Conservation (phyloP, 192 early-diverging fungal species). For the Blastocladiella britannica region DNA sequence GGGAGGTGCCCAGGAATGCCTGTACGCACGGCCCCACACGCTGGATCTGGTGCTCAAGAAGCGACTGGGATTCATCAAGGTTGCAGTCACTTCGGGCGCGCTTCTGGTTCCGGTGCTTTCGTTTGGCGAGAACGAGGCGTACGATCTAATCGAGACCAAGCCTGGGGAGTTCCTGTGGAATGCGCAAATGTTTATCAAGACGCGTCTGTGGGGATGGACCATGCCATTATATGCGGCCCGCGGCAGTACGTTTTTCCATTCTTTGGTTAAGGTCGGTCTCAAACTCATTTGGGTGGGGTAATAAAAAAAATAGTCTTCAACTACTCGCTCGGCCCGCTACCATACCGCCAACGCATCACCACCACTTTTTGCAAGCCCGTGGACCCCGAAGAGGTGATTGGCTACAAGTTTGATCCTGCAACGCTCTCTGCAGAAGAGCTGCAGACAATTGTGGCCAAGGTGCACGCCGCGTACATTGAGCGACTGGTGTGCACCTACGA, state of each 20-base stretch:
- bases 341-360: neutral
- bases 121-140: slow-evolving; percentile 90
- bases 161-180: too few species aligned
- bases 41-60: slow-evolving; percentile 54
- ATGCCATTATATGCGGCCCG: slow-evolving; percentile 22
- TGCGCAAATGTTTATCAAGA: slow-evolving; percentile 26
- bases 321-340: neutral
- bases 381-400: slow-evolving; percentile 15
- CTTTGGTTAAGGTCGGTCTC: too few species aligned
- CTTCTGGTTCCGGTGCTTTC: slow-evolving; percentile 7
- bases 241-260: too few species aligned
- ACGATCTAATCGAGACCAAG: slow-evolving; percentile 48
- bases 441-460: slow-evolving; percentile 10
- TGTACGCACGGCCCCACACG: slow-evolving; percentile 39
- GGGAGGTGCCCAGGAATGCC: slow-evolving; percentile 73
- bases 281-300: too few species aligned
- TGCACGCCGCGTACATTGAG: slow-evolving; percentile 45
- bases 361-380: neutral
- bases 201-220: slow-evolving; percentile 21
- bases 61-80: slow-evolving; percentile 72
- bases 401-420: slow-evolving; percentile 40
- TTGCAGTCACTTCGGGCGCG: slow-evolving; percentile 58
- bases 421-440: slow-evolving; percentile 29
- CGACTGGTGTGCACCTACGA: slow-evolving; percentile 41
- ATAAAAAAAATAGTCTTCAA: too few species aligned